Percentiles rank a stretch among this genome's conserved stretches.
Evolutionary conservation across 345 rosid species (phyloP).

Genomic region (Brassica nigra): DNA sequence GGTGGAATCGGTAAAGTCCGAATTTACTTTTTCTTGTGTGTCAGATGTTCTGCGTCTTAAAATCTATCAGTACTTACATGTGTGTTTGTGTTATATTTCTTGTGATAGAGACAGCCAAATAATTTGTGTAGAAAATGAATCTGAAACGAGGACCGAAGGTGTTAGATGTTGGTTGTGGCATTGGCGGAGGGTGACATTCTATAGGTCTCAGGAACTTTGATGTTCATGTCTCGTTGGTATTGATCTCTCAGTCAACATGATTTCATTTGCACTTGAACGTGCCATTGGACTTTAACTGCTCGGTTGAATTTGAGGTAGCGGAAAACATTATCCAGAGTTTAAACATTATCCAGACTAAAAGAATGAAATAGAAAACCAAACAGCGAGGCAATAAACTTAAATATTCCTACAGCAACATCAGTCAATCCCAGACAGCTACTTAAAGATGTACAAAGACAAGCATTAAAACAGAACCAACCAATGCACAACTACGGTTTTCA

Average conservation of each 20-base stretch:
- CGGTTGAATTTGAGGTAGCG: slow-evolving; percentile 42
- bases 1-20: slow-evolving; percentile 76
- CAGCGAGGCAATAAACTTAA: background rate
- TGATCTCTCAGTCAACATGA: slow-evolving; percentile 92
- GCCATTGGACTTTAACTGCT: slow-evolving; percentile 85
- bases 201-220: slow-evolving; percentile 83
- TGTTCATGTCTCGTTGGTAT: slow-evolving; percentile 91
- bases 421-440: background rate
- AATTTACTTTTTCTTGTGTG: background rate
- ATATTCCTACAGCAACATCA: background rate
- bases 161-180: slow-evolving; percentile 98
- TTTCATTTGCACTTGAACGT: slow-evolving; percentile 88
- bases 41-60: background rate
- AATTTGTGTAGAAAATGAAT: slow-evolving; percentile 77
- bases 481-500: background rate
- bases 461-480: background rate
- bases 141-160: slow-evolving; percentile 91
- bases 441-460: background rate
- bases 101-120: slow-evolving; percentile 86
- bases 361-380: background rate
- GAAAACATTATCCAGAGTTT: no score
- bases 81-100: slow-evolving; percentile 19
- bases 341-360: background rate
- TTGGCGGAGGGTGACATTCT: slow-evolving; percentile 98
- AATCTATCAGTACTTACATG: background rate